A percentile compares a stretch with the other conserved stretches of the same genome.
phyloP scores from a whole-genome alignment of 495 filamentous ascomycete genomes.

The Aspergillus mulundensis region DNA sequence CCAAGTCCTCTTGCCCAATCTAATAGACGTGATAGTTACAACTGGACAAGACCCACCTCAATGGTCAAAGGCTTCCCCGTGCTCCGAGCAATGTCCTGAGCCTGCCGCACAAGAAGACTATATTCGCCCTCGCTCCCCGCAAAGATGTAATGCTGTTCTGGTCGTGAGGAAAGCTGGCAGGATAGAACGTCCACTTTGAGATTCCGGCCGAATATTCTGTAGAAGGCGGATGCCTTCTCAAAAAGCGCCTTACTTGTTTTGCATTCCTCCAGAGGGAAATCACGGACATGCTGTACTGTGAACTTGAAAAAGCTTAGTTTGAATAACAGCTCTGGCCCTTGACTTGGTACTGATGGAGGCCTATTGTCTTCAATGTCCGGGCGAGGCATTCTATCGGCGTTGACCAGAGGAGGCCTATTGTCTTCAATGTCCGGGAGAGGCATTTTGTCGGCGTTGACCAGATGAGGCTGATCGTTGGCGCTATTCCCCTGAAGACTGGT shows the following conservation, averaged over 20 bases:
- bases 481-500: neutral
- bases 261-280: constrained; percentile 17
- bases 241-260: constrained; percentile 16
- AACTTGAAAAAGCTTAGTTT: constrained; percentile 8
- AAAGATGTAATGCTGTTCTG: constrained; percentile 12
- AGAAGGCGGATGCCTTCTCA: constrained; percentile 22
- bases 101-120: constrained; percentile 18
- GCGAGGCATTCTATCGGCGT: neutral
- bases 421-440: neutral
- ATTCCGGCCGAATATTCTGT: constrained; percentile 3
- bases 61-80: constrained; percentile 2
- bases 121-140: constrained; percentile 25
- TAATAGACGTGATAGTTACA: neutral
- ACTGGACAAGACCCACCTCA: constrained; percentile 6
- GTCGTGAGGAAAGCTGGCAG: constrained; percentile 19
- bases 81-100: constrained; percentile 1
- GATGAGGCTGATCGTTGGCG: neutral
- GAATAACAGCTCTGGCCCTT: constrained; percentile 4
- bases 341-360: neutral
- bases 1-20: neutral
- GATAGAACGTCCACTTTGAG: constrained; percentile 9
- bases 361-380: neutral
- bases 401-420: neutral
- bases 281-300: constrained; percentile 1
- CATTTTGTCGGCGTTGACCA: neutral